Evolutionary conservation across 768 basidiomycete genomes (phyloP), one percentile per base, ranked within the genome.

Genomic region (Strobilomyces echinocephalus): DNA sequence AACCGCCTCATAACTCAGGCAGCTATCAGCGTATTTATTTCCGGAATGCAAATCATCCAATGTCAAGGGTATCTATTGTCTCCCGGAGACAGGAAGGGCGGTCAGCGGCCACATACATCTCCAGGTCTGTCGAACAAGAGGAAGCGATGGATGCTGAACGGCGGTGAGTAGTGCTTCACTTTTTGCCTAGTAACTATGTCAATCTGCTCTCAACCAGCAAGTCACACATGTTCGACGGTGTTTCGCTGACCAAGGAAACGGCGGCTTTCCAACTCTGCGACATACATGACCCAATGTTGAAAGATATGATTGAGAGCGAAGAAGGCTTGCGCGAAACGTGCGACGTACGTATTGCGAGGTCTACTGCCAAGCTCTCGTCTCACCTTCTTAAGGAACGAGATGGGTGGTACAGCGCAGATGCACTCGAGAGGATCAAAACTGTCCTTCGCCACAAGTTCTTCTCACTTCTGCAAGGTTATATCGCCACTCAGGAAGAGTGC

Each of bases 211-310:
- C 18, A 40, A 39, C 55, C 52, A 84, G 84, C 57, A 77, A 75
- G 60, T 87, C 87, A 0, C 92, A 98, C 67, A 79, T 93, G 31
- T 99, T 98, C 60, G 92, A 99, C 66, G 97, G 95, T 0, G 66
- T 81, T 53, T 81, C 80, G 8, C 70, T 92, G 43, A 83, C 86
- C 42, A 85, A 87, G 60, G 89, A 95, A 68, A 88, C 91, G 0
- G 93, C 92, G 1, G 90, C 92, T 16, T 99, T 91, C 72, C 97
- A 98, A 69, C 76, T 99, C 7, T 90, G 90, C 68, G 97, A 99
- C 67, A 88, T 99, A 58, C 72, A 77, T 8, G 97, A 99, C 66
- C 83, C 85, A 7, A 86, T 94, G 79, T 70, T 97, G 45, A 82
- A 82, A 59, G 76, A 76, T 35, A 86, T 95, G 81, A 90, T 98